Evolutionary conservation across 2,329 filamentous ascomycete genomes (phyloP).

Genomic region (Mycosphaerella arachidis): DNA sequence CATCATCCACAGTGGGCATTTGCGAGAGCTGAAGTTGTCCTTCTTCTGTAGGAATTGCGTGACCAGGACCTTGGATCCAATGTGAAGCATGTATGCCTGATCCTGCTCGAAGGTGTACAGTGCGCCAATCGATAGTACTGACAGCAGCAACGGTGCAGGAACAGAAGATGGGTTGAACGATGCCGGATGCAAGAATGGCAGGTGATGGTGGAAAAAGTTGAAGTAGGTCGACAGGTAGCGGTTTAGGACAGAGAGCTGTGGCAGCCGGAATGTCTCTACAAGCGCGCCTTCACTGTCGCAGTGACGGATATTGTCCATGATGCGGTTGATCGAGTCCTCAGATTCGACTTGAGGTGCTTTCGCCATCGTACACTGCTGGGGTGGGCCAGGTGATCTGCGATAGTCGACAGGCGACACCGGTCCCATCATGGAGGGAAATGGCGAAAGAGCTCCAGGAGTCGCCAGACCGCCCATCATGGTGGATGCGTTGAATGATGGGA

Average conservation of each 20-base stretch:
- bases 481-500: conserved; percentile 60
- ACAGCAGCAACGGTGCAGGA: conserved; percentile 77
- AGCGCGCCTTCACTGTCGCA: conserved; percentile 78
- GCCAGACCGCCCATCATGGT: conserved; percentile 64
- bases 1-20: conserved; percentile 97
- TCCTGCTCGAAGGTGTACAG: conserved; percentile 97
- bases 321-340: conserved; percentile 79
- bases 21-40: conserved; percentile 96
- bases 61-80: conserved; percentile 93
- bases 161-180: conserved; percentile 79
- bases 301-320: conserved; percentile 79
- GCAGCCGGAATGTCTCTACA: conserved; percentile 84
- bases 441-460: conserved; percentile 70
- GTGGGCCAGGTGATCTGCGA: conserved; percentile 64
- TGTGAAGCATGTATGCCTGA: conserved; percentile 93
- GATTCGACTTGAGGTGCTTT: conserved; percentile 74
- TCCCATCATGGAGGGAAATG: conserved; percentile 63
- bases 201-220: conserved; percentile 90
- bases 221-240: conserved; percentile 95
- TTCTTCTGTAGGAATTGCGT: conserved; percentile 97
- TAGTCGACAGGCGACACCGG: conserved; percentile 66
- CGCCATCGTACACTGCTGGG: conserved; percentile 59
- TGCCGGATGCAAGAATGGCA: conserved; percentile 89
- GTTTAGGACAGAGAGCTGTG: conserved; percentile 75
- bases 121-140: conserved; percentile 90